Evolutionary conservation across 2,329 filamentous ascomycete species (phyloP).

Genomic region (Penicillium sumatraense): DNA sequence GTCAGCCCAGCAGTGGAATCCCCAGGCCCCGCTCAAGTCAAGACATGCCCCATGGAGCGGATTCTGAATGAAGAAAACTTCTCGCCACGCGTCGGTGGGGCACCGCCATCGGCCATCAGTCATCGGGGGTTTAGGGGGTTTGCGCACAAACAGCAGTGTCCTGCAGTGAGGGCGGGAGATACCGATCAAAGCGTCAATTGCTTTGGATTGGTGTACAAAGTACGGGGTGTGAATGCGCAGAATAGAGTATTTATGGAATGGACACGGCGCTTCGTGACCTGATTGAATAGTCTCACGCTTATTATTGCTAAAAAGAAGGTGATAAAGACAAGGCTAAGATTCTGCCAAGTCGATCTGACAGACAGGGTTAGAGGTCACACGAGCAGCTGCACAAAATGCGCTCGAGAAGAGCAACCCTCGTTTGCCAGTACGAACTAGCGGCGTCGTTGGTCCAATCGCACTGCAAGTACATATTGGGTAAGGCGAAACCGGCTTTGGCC

Average conservation of each 20-base stretch:
- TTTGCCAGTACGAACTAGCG: neutral
- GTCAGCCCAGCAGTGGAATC: neutral
- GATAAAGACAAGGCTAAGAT: neutral
- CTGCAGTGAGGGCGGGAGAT: neutral
- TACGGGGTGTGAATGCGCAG: too few relatives aligned
- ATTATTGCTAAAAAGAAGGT: too few relatives aligned
- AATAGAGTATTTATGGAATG: too few relatives aligned
- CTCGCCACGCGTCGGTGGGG: constrained; percentile 5
- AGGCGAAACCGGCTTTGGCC: neutral
- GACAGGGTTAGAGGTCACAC: neutral
- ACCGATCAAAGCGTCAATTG: neutral
- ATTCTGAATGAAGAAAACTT: neutral
- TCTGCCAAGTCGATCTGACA: constrained; percentile 3
- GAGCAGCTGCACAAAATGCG: neutral
- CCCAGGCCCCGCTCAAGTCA: neutral
- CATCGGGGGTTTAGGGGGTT: neutral
- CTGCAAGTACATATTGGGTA: neutral
- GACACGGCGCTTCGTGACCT: too few relatives aligned
- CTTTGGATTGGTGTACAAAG: neutral
- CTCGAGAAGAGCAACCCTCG: neutral
- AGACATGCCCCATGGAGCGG: neutral
- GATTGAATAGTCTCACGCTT: neutral
- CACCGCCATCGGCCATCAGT: too few relatives aligned
- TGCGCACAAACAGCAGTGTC: neutral
- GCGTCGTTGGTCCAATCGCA: neutral